These are phyloP conservation scores for Fusarium sp. DNA, from an alignment of 2,329 filamentous ascomycete genomes.

Conservation along the genomic window DNA sequence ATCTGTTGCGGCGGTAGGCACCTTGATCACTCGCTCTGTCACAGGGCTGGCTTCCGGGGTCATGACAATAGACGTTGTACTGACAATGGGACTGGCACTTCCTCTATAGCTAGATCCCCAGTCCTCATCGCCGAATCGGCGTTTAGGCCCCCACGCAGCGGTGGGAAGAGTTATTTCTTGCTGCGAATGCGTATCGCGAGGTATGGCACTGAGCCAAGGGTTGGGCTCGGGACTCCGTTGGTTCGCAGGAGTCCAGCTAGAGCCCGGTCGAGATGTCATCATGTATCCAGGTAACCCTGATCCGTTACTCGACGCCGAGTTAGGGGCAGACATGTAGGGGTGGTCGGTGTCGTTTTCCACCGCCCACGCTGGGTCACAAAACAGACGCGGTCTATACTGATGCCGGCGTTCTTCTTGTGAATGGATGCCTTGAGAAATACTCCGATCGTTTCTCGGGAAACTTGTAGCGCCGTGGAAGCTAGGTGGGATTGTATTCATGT, in stretches of 20 bases:
- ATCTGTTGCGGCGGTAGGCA: constrained; percentile 17
- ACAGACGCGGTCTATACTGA: constrained; percentile 39
- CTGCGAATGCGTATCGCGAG: constrained; percentile 34
- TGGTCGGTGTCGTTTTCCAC: constrained; percentile 37
- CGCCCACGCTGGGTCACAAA: constrained; percentile 45
- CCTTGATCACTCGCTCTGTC: constrained; percentile 9
- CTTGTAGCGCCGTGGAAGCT: constrained; percentile 32
- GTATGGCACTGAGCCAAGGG: constrained; percentile 44
- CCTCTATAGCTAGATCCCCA: constrained; percentile 35
- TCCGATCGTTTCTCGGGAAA: constrained; percentile 40
- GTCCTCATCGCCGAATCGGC: constrained; percentile 42
- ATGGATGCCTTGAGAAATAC: constrained; percentile 18
- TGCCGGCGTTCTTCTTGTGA: constrained; percentile 37
- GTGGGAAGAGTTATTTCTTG: constrained; percentile 16
- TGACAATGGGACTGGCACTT: constrained; percentile 42
- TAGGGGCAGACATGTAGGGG: constrained; percentile 44
- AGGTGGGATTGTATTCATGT: constrained; percentile 26
- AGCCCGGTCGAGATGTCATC: constrained; percentile 44
- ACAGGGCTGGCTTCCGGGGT: constrained; percentile 41
- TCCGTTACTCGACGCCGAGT: constrained; percentile 49
- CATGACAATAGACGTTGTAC: constrained; percentile 27
- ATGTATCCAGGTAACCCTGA: constrained; percentile 48
- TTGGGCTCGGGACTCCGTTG: constrained; percentile 40
- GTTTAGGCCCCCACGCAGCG: constrained; percentile 40
- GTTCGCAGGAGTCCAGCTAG: constrained; percentile 40